Percentiles rank a stretch among this genome's conserved stretches.
Conservation (phyloP, 2,329 filamentous ascomycete species). For the Cordyceps cateniannulata region DNA sequence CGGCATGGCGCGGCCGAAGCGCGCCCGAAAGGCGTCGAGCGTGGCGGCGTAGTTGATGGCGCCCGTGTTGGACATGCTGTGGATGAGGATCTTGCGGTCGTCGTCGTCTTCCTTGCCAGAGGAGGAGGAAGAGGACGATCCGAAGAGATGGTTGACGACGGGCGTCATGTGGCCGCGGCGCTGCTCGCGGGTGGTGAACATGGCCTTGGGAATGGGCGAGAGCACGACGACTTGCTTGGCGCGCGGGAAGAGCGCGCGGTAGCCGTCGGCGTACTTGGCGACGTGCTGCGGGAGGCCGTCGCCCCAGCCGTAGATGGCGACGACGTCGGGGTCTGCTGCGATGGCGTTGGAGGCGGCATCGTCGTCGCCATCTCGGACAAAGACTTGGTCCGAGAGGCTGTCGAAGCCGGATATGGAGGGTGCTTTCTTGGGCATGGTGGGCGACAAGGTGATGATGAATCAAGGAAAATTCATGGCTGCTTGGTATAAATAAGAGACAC, state of each 20-base stretch:
- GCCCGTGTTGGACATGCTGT: slow-evolving; percentile 54
- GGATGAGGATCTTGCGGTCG: slow-evolving; percentile 36
- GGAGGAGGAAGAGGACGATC: not conserved
- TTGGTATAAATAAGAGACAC: not conserved
- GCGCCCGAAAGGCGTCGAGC: slow-evolving; percentile 38
- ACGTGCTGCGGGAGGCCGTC: slow-evolving; percentile 49
- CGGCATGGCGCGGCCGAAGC: slow-evolving; percentile 33
- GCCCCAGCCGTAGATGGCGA: slow-evolving; percentile 53
- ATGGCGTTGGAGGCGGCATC: slow-evolving; percentile 16
- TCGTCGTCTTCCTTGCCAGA: not conserved
- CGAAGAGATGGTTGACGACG: slow-evolving; percentile 34
- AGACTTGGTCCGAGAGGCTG: slow-evolving; percentile 40
- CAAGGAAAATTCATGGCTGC: not conserved
- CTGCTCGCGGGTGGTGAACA: slow-evolving; percentile 35
- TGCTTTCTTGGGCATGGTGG: slow-evolving; percentile 12
- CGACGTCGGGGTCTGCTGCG: slow-evolving; percentile 32
- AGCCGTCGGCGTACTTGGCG: slow-evolving; percentile 48
- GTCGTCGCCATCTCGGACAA: slow-evolving; percentile 32
- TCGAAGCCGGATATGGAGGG: slow-evolving; percentile 37
- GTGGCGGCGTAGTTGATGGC: slow-evolving; percentile 46
- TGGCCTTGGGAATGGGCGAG: slow-evolving; percentile 41
- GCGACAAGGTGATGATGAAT: not conserved
- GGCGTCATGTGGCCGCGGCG: slow-evolving; percentile 40
- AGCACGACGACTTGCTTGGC: slow-evolving; percentile 46
- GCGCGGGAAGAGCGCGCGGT: slow-evolving; percentile 42